Percentiles rank a stretch among this genome's conserved stretches.
Conservation (phyloP, 1,284 basidiomycete species). For the Naganishia liquefaciens region DNA sequence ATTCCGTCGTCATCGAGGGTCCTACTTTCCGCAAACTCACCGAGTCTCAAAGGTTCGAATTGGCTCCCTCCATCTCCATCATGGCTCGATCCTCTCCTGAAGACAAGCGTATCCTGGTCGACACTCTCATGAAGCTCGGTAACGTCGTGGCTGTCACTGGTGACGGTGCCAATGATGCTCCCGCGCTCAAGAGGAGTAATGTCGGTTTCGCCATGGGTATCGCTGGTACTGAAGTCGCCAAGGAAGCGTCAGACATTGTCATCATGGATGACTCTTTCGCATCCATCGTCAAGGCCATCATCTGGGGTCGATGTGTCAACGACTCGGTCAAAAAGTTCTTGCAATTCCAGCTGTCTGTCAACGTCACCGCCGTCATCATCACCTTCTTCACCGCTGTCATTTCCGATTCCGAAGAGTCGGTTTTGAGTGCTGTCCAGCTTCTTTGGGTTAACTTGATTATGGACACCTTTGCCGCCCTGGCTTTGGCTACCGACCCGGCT, state of each 20-base stretch:
- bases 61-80: slow-evolving; percentile 62
- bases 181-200: slow-evolving; percentile 89
- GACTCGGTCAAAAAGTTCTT: slow-evolving; percentile 96
- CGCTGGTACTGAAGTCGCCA: slow-evolving; percentile 96
- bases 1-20: slow-evolving; percentile 96
- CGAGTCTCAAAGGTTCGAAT: slow-evolving; percentile 56
- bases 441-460: slow-evolving; percentile 75
- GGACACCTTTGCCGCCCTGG: slow-evolving; percentile 97
- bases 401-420: slow-evolving; percentile 73
- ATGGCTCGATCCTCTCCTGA: slow-evolving; percentile 94
- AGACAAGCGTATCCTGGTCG: slow-evolving; percentile 92
- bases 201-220: slow-evolving; percentile 99
- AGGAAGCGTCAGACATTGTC: slow-evolving; percentile 98
- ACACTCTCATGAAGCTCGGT: slow-evolving; percentile 80
- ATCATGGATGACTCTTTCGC: slow-evolving; percentile 89
- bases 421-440: slow-evolving; percentile 89
- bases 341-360: slow-evolving; percentile 96
- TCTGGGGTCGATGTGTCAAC: slow-evolving; percentile 98
- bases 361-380: slow-evolving; percentile 91
- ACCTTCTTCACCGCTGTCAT: slow-evolving; percentile 90
- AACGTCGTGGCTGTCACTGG: slow-evolving; percentile 97
- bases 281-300: slow-evolving; percentile 93
- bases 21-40: slow-evolving; percentile 65
- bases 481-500: slow-evolving; percentile 94
- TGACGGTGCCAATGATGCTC: slow-evolving; percentile 97